Conservation (phyloP, 2,329 filamentous ascomycete species). For the Chrysoporthe puriensis region DNA sequence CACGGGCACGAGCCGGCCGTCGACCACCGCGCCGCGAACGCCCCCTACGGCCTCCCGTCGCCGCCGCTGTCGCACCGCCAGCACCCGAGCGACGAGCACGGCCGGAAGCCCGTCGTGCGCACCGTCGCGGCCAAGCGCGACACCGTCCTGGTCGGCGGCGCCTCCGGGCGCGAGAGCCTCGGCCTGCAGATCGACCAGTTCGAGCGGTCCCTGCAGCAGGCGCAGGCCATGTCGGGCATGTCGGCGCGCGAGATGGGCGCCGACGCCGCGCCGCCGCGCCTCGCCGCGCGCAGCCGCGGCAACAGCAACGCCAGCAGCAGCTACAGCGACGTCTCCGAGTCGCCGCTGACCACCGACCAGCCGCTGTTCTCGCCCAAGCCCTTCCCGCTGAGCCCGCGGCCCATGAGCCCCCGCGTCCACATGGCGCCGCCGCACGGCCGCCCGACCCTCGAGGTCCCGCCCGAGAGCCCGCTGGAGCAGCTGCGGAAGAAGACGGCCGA, state of each 20-base stretch:
- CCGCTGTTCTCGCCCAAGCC: slow-evolving; percentile 27
- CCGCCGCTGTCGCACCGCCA: slow-evolving; percentile 45
- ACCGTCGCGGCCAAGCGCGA: slow-evolving; percentile 56
- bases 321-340: slow-evolving; percentile 28
- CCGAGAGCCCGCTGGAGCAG: slow-evolving; percentile 7
- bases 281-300: slow-evolving; percentile 18
- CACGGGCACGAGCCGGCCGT: neutral
- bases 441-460: slow-evolving; percentile 11
- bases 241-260: slow-evolving; percentile 23
- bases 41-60: slow-evolving; percentile 35
- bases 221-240: slow-evolving; percentile 33
- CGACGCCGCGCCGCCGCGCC: neutral
- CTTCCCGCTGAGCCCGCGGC: slow-evolving; percentile 25
- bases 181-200: slow-evolving; percentile 51
- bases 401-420: slow-evolving; percentile 4
- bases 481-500: neutral
- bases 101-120: slow-evolving; percentile 48
- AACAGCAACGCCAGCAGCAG: slow-evolving; percentile 29
- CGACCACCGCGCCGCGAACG: slow-evolving; percentile 17
- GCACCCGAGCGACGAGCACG: slow-evolving; percentile 33
- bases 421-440: neutral
- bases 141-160: slow-evolving; percentile 50
- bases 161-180: slow-evolving; percentile 51
- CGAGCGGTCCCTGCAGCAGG: slow-evolving; percentile 39
- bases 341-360: slow-evolving; percentile 24